These are phyloP conservation scores for Kwoniella bestiolae DNA, from an alignment of 768 basidiomycete genomes.

Conservation along the genomic window DNA sequence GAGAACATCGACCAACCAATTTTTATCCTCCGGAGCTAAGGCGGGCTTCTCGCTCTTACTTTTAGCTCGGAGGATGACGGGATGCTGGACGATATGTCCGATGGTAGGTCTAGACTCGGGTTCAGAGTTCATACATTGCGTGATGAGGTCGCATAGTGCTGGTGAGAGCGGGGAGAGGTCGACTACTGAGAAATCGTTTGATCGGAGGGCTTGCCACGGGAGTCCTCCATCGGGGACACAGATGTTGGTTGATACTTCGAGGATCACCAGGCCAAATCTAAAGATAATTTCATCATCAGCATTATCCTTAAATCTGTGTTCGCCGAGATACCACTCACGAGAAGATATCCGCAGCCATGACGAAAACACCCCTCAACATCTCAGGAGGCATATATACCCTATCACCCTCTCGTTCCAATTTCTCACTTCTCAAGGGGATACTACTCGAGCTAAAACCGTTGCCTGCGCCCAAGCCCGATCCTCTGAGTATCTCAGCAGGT, in stretches of 20 bases:
- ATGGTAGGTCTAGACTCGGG: slow-evolving; percentile 42
- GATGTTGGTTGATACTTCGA: slow-evolving; percentile 94
- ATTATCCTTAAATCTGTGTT: not conserved
- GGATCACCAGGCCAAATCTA: slow-evolving; percentile 92
- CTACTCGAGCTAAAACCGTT: not conserved
- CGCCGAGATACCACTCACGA: slow-evolving; percentile 66
- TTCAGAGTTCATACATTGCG: slow-evolving; percentile 48
- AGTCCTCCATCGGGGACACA: slow-evolving; percentile 94
- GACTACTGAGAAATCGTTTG: slow-evolving; percentile 78
- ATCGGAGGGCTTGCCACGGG: slow-evolving; percentile 89
- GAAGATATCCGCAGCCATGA: slow-evolving; percentile 94
- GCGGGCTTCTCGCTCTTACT: slow-evolving; percentile 43
- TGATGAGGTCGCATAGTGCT: slow-evolving; percentile 53
- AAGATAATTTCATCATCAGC: slow-evolving; percentile 49
- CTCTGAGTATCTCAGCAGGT: slow-evolving; percentile 54
- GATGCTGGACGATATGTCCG: slow-evolving; percentile 44
- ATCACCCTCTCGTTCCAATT: slow-evolving; percentile 91
- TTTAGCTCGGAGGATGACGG: slow-evolving; percentile 46
- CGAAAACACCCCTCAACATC: slow-evolving; percentile 86
- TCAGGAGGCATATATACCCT: slow-evolving; percentile 96
- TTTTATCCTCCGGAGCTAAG: slow-evolving; percentile 49
- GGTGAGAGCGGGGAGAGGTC: slow-evolving; percentile 55
- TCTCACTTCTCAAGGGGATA: slow-evolving; percentile 21
- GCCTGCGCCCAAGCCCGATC: slow-evolving; percentile 52
- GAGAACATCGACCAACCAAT: slow-evolving; percentile 49